These are phyloP conservation scores for Dactylis glomerata DNA, from an alignment of 176 grass and related monocot species.

Conservation along the genomic window DNA sequence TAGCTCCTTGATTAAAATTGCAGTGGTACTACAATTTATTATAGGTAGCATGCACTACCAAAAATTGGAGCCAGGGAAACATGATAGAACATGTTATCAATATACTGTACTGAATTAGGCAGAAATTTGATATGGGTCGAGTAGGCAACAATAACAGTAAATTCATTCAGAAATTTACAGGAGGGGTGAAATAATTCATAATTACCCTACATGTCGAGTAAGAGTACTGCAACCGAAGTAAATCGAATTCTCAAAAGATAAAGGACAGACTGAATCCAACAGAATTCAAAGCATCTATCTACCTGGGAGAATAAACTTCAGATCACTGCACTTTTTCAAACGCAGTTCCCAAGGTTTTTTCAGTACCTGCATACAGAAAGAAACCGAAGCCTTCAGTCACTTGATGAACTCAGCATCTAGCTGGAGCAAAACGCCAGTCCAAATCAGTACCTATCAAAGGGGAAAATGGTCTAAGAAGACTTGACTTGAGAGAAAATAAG, in stretches of 20 bases:
- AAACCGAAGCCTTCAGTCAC: conserved; percentile 14
- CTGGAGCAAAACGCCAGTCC: conserved; percentile 32
- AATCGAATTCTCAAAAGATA: background rate
- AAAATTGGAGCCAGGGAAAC: background rate
- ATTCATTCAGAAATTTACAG: background rate
- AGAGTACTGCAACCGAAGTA: background rate
- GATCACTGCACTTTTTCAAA: conserved; percentile 9
- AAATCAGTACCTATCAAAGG: conserved; percentile 25
- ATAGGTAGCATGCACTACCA: background rate
- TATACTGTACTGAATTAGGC: background rate
- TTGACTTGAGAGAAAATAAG: background rate
- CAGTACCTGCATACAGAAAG: conserved; percentile 28
- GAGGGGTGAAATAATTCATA: conserved; percentile 12
- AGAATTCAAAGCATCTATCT: conserved; percentile 20
- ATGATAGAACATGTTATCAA: conserved; percentile 8
- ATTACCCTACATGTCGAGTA: background rate
- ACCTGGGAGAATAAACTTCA: conserved; percentile 37
- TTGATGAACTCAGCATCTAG: conserved; percentile 19
- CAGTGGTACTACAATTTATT: background rate
- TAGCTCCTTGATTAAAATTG: background rate
- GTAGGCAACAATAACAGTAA: background rate
- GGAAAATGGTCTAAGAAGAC: background rate
- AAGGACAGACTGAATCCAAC: background rate
- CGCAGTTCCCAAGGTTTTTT: conserved; percentile 1
- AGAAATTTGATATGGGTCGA: background rate